phyloP scores from a whole-genome alignment of 2,329 filamentous ascomycete genomes.

The Botryotinia convoluta region DNA sequence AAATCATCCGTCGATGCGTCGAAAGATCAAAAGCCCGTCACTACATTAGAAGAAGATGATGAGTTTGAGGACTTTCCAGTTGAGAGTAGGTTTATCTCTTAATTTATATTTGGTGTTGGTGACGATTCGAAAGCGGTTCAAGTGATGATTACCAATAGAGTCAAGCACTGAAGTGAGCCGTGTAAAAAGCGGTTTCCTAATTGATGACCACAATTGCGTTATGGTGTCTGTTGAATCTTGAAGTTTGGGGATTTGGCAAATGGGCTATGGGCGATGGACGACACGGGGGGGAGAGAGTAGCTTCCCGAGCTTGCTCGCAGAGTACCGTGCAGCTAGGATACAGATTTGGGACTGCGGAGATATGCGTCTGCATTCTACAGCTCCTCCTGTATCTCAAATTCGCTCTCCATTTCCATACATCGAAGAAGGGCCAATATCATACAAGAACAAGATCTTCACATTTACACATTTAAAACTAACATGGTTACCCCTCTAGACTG shows the following conservation, averaged over 20 bases:
- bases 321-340: too few relatives aligned
- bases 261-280: neutral
- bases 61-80: slow-evolving; percentile 99
- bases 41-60: slow-evolving; percentile 89
- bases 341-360: neutral
- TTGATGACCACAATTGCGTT: neutral
- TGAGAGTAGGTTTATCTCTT: slow-evolving; percentile 62
- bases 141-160: neutral
- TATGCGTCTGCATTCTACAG: neutral
- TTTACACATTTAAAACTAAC: slow-evolving; percentile 21
- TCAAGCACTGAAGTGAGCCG: neutral
- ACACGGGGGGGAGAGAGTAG: neutral
- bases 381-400: neutral
- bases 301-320: too few relatives aligned
- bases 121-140: neutral
- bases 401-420: neutral
- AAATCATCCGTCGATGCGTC: slow-evolving; percentile 35
- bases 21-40: slow-evolving; percentile 45
- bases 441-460: neutral
- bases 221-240: neutral
- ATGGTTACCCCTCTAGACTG: slow-evolving; percentile 62
- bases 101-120: slow-evolving; percentile 3
- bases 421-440: neutral
- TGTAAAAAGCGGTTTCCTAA: neutral
- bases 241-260: neutral